phyloP scores from a whole-genome alignment of 371 early-diverging fungal species.

The Mucor sp. region DNA sequence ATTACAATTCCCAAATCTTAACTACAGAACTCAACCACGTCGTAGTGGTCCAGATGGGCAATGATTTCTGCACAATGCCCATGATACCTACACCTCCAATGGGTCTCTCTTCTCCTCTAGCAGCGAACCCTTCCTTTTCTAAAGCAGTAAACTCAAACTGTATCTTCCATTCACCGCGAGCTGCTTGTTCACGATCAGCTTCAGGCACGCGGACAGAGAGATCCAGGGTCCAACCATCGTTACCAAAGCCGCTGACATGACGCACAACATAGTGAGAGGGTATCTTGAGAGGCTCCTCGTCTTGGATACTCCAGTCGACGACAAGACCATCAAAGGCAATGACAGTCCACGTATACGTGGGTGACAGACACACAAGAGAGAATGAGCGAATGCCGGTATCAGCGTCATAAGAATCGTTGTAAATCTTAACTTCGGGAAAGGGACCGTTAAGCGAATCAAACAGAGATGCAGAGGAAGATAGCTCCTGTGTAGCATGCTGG shows the following conservation, averaged over 20 bases:
- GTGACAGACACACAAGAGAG: constrained; percentile 55
- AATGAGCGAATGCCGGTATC: constrained; percentile 54
- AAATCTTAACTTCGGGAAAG: constrained; percentile 45
- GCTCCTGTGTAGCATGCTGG: constrained; percentile 12
- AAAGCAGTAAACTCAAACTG: constrained; percentile 56
- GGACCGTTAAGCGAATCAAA: constrained; percentile 40
- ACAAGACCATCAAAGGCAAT: constrained; percentile 65
- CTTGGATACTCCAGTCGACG: constrained; percentile 63
- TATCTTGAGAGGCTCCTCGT: constrained; percentile 40
- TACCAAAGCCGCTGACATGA: constrained; percentile 65
- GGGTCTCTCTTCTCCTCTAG: constrained; percentile 52
- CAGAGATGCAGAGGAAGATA: background rate
- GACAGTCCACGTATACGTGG: constrained; percentile 70
- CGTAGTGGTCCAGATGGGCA: constrained; percentile 65
- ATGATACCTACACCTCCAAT: constrained; percentile 60
- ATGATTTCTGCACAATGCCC: constrained; percentile 44
- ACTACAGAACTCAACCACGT: constrained; percentile 63
- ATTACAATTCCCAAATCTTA: constrained; percentile 48
- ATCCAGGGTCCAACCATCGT: constrained; percentile 60
- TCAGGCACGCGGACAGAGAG: constrained; percentile 49
- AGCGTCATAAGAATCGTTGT: constrained; percentile 54
- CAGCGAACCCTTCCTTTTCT: constrained; percentile 60
- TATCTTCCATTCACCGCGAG: constrained; percentile 41
- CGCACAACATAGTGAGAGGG: constrained; percentile 61
- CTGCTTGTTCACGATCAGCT: constrained; percentile 43